These are phyloP conservation scores for Trichoderma harzianum DNA, from an alignment of 2,329 filamentous ascomycete genomes.

Conservation along the genomic window DNA sequence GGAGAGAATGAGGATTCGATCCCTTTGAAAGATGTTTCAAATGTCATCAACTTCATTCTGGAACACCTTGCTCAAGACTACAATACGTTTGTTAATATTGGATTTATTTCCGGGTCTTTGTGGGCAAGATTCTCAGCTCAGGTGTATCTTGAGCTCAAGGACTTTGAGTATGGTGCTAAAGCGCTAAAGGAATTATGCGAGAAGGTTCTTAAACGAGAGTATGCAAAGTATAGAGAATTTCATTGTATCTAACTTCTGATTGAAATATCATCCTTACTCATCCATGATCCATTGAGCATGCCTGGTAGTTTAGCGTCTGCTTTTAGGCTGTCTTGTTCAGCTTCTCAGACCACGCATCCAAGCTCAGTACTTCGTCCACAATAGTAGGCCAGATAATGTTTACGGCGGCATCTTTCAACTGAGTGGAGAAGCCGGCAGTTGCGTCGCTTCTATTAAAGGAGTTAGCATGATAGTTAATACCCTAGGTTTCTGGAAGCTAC, in stretches of 20 bases:
- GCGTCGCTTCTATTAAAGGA: not conserved
- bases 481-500: too few relatives aligned
- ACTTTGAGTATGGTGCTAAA: not conserved
- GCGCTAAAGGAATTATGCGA: not conserved
- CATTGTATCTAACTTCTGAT: not conserved
- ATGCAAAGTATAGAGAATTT: not conserved
- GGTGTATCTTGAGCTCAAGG: not conserved
- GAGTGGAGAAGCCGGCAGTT: constrained; percentile 12
- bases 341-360: not conserved
- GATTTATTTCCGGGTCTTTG: not conserved
- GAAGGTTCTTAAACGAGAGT: not conserved
- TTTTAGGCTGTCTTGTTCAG: not conserved
- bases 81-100: constrained; percentile 1
- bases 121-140: constrained; percentile 10
- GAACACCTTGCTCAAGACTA: not conserved
- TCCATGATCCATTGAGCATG: not conserved
- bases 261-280: not conserved
- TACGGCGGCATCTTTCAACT: constrained; percentile 10
- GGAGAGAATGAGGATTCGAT: not conserved
- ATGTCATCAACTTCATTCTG: not conserved
- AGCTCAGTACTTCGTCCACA: constrained; percentile 3
- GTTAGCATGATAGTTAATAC: not conserved
- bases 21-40: not conserved
- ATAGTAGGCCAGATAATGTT: constrained; percentile 18
- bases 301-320: not conserved